Base-by-base conservation (phyloP, 2,329 filamentous ascomycete genomes). In the Talaromyces sp. region DNA sequence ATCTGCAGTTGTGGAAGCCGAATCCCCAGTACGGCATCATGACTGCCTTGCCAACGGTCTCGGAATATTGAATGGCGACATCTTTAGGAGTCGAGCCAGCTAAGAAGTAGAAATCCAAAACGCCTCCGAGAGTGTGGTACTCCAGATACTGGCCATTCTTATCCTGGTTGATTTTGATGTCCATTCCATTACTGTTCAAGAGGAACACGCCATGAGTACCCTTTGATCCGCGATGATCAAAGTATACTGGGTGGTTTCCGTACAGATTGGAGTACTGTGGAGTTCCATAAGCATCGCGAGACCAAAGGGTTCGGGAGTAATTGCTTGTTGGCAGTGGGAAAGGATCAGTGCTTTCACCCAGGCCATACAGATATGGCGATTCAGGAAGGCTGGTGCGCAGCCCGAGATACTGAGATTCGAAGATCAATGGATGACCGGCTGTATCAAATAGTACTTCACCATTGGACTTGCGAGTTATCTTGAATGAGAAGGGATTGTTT, bases 41-140 rank as follows among this genome's bases (percentile, higher is more conserved):
- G 2, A 80, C 77, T 1, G 84, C 81, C 5, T 80, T 69, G 0
- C 82, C 83, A 9, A 79, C 78, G 33, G 86, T 71, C 59, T 82
- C 77, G 1, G 82, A 75, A 62, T 87, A 87, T 64, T 87, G 84
- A 63, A 76, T 74, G 10, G 82, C 76, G 0, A 86, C 83, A 10
- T 84, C 80, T 39, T 82, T 73, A 0, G 85, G 82, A 0, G 75
- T 78, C 0, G 83, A 81, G 0, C 85, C 85, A 8, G 82, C 78
- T 9, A 87, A 65, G 66, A 88, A 87, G 67, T 87, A 87, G 53
- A 88, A 82, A 70, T 93, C 90, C 2, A 94, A 69, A 19, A 92
- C 81, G 9, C 90, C 89, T 6, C 89, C 89, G 0, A 93, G 78
- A 1, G 84, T 84, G 69, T 92, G 90, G 75, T 92, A 94, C 72